Evolutionary conservation across 1,284 basidiomycete species (phyloP).

Genomic region (Apiotrichum domesticum): DNA sequence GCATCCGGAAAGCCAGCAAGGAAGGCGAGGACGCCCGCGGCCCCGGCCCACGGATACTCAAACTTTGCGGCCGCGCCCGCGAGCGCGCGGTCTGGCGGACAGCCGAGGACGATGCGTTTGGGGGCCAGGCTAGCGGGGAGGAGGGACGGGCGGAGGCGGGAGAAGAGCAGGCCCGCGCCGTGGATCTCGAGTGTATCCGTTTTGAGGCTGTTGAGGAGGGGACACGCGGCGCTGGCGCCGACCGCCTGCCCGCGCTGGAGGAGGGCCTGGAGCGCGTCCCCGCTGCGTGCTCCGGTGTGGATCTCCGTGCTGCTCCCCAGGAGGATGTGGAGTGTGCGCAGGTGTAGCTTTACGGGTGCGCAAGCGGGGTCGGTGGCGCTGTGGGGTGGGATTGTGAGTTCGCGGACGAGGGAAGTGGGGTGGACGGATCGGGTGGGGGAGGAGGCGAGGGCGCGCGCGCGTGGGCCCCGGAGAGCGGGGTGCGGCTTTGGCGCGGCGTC

Average conservation of each 20-base stretch:
- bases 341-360: neutral
- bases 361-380: neutral
- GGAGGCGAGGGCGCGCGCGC: neutral
- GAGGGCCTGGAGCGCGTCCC: neutral
- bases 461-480: neutral
- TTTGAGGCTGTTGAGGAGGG: neutral
- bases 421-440: neutral
- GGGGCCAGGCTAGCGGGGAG: neutral
- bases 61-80: constrained; percentile 13
- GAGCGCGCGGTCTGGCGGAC: constrained; percentile 6
- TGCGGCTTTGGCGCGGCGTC: neutral
- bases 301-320: neutral
- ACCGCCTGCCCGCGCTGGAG: neutral
- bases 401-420: neutral
- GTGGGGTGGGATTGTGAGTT: neutral
- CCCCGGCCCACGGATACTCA: neutral
- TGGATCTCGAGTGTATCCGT: constrained; percentile 3
- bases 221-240: neutral
- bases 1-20: neutral
- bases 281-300: neutral
- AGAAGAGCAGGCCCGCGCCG: constrained; percentile 10
- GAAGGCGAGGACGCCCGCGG: neutral
- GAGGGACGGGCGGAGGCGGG: neutral
- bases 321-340: neutral
- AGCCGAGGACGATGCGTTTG: neutral